Evolutionary conservation across 148 eudicot genomes (phyloP), one percentile per base, ranked within the genome.

Genomic region (Silene uniflora): DNA sequence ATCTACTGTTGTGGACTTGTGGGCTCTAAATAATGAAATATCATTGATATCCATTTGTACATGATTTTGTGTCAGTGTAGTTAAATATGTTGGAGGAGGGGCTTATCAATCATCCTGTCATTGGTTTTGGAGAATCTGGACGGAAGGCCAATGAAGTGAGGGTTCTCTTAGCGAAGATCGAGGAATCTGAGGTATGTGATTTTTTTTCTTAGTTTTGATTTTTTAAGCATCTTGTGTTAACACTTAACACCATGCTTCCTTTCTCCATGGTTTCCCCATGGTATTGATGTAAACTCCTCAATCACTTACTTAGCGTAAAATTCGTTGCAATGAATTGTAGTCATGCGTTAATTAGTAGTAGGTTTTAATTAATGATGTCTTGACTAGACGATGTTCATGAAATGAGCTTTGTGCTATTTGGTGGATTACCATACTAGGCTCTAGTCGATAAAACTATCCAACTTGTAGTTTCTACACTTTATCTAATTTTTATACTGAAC

Each of bases 51-150:
- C 78, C 64, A 44, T 73, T 55, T 81, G 42, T 72, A 27, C 27
- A 66, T 79, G 77, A 70, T 81, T 88, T 85, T 81, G 80, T 89
- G 96, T 89, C 90, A 87, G 90, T 86, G 84, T 89, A 96, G 99
- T 86, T 96, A 86, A 96, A 91, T 76, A 91, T 96, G 97, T 83
- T 96, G 89, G 99, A 96, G 78, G 99, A 96, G 85, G 99, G 99
- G 81, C 97, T 96, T 75, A 73, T 96, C 66, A 92, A 96, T 89
- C 89, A 96, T 65, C 91, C 99, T 39, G 93, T 81, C 63, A 91
- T 91, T 65, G 99, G 99, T 54, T 96, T 96, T 83, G 93, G 97
- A 73, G 99, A 96, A 87, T 89, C 96, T 78, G 99, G 98, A 32
- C 85, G 93, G 76, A 91, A 88, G 85, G 87, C 93, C 75, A 96